A percentile compares a stretch with the other conserved stretches of the same genome.
Evolutionary conservation across 768 basidiomycete genomes (phyloP).

Genomic region (Lyophyllum shimeji): DNA sequence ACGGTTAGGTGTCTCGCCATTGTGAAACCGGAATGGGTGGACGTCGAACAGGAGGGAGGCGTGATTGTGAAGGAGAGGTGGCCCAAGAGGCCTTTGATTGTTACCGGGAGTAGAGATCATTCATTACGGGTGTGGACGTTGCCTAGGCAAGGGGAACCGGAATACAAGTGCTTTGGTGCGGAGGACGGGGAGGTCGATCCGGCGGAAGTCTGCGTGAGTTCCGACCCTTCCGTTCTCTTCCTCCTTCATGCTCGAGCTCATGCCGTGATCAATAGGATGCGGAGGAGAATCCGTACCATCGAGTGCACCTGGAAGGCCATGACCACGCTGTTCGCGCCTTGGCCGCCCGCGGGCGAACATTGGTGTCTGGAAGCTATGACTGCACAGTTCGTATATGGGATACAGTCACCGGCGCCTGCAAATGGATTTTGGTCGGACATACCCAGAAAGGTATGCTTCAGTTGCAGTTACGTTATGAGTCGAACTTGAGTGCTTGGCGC

Average conservation of each 20-base stretch:
- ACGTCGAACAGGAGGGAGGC: constrained; percentile 65
- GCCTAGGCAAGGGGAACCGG: constrained; percentile 66
- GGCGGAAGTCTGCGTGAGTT: constrained; percentile 37
- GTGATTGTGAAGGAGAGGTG: constrained; percentile 66
- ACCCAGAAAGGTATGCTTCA: constrained; percentile 79
- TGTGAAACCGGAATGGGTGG: constrained; percentile 88
- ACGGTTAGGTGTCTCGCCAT: constrained; percentile 96
- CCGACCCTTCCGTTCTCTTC: neutral
- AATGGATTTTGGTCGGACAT: constrained; percentile 81
- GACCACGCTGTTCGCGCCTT: constrained; percentile 89
- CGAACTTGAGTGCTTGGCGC: constrained; percentile 10
- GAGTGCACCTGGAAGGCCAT: constrained; percentile 82
- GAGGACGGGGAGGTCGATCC: constrained; percentile 64
- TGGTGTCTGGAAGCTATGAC: constrained; percentile 96
- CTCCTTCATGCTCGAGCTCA: constrained; percentile 25
- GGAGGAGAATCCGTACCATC: constrained; percentile 85
- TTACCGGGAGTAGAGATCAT: constrained; percentile 73
- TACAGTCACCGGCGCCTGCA: constrained; percentile 77
- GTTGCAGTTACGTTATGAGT: neutral
- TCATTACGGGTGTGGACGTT: constrained; percentile 61
- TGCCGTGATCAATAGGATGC: constrained; percentile 49
- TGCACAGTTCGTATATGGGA: constrained; percentile 96
- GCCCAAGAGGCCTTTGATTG: constrained; percentile 67
- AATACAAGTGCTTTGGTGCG: constrained; percentile 65
- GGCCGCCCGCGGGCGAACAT: constrained; percentile 85